phyloP scores from a whole-genome alignment of 345 rosid genomes.

The Populus nigra region DNA sequence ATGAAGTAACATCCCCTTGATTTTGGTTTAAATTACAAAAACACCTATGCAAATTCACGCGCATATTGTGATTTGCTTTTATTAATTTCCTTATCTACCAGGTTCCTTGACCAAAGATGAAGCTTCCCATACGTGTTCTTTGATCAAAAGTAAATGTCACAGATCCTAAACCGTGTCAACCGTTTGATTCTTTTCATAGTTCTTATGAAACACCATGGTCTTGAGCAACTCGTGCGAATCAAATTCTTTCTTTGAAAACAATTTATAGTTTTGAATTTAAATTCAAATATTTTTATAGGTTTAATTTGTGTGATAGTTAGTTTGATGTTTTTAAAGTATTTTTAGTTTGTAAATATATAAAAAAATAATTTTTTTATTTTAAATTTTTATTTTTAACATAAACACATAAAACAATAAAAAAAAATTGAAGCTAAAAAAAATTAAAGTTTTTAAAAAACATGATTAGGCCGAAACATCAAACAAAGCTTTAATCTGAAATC shows the following conservation, averaged over 20 bases:
- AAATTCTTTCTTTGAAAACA: background rate
- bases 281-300: background rate
- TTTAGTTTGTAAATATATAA: too few species aligned
- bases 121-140: background rate
- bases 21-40: slow-evolving; percentile 9
- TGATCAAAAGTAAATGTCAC: background rate
- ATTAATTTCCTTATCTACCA: background rate
- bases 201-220: background rate
- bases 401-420: too few species aligned
- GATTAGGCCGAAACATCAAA: too few species aligned
- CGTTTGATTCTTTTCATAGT: background rate
- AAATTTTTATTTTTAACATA: too few species aligned
- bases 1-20: background rate
- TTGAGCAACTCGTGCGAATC: background rate
- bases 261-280: background rate
- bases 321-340: too few species aligned
- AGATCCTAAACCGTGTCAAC: background rate
- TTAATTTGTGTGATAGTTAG: too few species aligned
- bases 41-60: background rate
- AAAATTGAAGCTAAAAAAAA: too few species aligned
- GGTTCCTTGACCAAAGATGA: background rate
- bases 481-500: too few species aligned
- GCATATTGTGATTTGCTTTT: background rate
- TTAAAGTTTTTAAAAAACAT: too few species aligned
- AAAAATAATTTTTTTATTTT: too few species aligned